These are phyloP conservation scores for Camellia lanceoleosa DNA, from an alignment of 148 eudicot genomes.

Conservation along the genomic window DNA sequence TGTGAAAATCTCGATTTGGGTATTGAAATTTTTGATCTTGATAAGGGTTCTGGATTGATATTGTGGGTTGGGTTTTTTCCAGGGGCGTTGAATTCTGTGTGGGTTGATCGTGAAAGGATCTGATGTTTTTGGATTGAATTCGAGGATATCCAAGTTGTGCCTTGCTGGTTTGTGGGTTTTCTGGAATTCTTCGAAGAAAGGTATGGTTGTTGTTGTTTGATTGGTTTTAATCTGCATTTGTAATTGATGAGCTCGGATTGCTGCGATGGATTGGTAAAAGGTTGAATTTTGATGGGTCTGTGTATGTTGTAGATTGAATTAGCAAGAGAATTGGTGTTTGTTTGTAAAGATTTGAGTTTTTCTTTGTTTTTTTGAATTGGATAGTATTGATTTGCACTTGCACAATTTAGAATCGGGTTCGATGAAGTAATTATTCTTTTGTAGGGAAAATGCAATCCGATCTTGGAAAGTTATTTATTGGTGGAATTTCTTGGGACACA, in stretches of 20 bases:
- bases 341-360: neutral
- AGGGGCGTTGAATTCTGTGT: constrained; percentile 20
- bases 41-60: constrained; percentile 2
- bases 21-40: constrained; percentile 8
- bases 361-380: constrained; percentile 12
- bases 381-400: constrained; percentile 12
- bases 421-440: constrained; percentile 9
- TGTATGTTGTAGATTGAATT: neutral
- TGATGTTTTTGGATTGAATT: constrained; percentile 22
- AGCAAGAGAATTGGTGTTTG: neutral
- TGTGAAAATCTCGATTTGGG: constrained; percentile 17
- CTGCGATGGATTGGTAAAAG: constrained; percentile 17
- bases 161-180: neutral
- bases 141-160: constrained; percentile 12
- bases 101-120: constrained; percentile 32
- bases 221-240: constrained; percentile 27
- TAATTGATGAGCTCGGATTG: constrained; percentile 7
- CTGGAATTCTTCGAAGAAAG: constrained; percentile 9
- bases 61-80: constrained; percentile 10
- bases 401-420: constrained; percentile 4
- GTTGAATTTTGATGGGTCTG: constrained; percentile 18
- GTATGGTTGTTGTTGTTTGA: constrained; percentile 9
- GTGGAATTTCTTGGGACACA: constrained; percentile 92
- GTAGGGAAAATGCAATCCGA: constrained; percentile 72
- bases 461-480: constrained; percentile 76